A percentile compares a stretch with the other conserved stretches of the same genome.
Evolutionary conservation across 352 stramenopile species (phyloP).

Genomic region (Pythium utonaiense): DNA sequence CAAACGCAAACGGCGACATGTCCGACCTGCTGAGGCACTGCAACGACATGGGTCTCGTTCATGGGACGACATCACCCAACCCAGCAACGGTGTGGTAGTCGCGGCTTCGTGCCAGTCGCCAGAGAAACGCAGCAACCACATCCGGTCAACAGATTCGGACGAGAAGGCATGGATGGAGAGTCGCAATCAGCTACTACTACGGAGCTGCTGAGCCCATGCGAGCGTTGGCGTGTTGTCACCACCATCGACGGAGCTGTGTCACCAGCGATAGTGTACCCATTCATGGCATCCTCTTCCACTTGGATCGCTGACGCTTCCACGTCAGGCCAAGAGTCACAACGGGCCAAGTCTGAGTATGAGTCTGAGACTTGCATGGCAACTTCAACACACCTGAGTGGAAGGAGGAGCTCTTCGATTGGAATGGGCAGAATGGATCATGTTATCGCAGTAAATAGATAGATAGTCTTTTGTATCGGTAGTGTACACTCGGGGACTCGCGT

Average conservation of each 20-base stretch:
- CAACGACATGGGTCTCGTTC: not conserved
- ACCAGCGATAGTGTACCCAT: not conserved
- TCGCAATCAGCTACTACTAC: not conserved
- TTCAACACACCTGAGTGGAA: not conserved
- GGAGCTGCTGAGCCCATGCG: not conserved
- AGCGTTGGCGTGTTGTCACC: constrained; percentile 8
- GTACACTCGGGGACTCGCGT: not conserved
- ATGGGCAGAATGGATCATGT: not conserved
- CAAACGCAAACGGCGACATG: not conserved
- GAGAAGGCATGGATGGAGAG: not conserved
- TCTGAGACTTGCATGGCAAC: constrained; percentile 1
- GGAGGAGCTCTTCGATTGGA: too few species aligned
- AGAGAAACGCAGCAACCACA: not conserved
- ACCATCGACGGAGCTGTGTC: constrained; percentile 9
- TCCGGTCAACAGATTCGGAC: not conserved
- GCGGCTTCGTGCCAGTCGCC: not conserved
- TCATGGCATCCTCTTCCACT: not conserved
- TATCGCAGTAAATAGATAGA: not conserved
- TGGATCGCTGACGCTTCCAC: constrained; percentile 9
- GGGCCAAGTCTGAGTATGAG: not conserved
- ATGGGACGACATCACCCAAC: not conserved
- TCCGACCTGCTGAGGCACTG: not conserved
- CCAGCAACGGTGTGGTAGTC: too few species aligned
- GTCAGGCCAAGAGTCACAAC: constrained; percentile 14
- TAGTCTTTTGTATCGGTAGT: not conserved